These are phyloP conservation scores for Arthrobotrys conoides DNA, from an alignment of 2,329 filamentous ascomycete genomes.

Conservation along the genomic window DNA sequence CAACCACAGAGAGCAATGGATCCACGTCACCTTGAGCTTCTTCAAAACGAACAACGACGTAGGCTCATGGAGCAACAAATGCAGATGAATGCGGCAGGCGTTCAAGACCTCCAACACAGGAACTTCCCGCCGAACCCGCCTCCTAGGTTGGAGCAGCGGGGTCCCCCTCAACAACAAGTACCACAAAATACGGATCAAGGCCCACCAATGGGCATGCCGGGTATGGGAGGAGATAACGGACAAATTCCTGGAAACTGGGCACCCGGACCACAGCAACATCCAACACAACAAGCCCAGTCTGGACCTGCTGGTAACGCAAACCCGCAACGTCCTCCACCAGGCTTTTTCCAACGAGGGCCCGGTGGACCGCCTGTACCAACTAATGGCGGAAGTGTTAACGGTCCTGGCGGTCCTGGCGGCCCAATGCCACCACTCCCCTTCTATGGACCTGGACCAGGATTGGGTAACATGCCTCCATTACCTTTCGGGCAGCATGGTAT, in stretches of 20 bases:
- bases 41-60: constrained; percentile 55
- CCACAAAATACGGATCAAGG: constrained; percentile 52
- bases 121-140: constrained; percentile 52
- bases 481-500: constrained; percentile 59
- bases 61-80: constrained; percentile 49
- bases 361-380: constrained; percentile 50
- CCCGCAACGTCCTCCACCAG: constrained; percentile 53
- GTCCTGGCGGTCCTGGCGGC: constrained; percentile 44
- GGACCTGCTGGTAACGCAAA: constrained; percentile 41
- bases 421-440: constrained; percentile 60
- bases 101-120: constrained; percentile 45
- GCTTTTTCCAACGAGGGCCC: constrained; percentile 56
- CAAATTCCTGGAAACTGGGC: constrained; percentile 55
- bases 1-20: constrained; percentile 50
- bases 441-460: constrained; percentile 48
- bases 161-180: constrained; percentile 46
- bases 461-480: constrained; percentile 55
- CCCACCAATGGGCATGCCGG: constrained; percentile 55
- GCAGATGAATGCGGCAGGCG: constrained; percentile 44
- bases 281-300: constrained; percentile 41
- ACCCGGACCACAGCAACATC: constrained; percentile 49
- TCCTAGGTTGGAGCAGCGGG: constrained; percentile 56
- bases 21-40: constrained; percentile 53
- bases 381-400: constrained; percentile 56
- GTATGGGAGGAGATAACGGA: constrained; percentile 54